A percentile compares a stretch with the other conserved stretches of the same genome.
Conservation (phyloP, 768 basidiomycete species). For the Naematelia aurantialba region DNA sequence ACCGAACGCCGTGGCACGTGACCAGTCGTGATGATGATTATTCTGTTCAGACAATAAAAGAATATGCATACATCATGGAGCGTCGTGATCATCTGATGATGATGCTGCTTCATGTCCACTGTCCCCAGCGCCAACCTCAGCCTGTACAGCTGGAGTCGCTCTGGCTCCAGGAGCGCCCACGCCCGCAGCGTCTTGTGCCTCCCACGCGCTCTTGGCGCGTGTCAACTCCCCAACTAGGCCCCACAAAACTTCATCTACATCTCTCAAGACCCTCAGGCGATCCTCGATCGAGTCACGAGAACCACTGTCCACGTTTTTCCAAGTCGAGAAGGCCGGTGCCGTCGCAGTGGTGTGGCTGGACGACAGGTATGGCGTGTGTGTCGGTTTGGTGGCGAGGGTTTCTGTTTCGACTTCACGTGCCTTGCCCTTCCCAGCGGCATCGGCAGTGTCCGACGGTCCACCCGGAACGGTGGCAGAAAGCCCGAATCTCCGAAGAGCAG, state of each 20-base stretch:
- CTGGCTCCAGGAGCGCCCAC: no score
- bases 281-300: slow-evolving; percentile 83
- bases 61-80: not conserved
- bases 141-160: no score
- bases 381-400: slow-evolving; percentile 11
- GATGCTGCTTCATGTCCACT: not conserved
- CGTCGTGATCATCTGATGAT: not conserved
- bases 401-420: not conserved
- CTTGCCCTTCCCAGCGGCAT: slow-evolving; percentile 21
- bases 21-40: no score
- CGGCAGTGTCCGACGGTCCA: not conserved
- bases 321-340: not conserved
- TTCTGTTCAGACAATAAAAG: not conserved
- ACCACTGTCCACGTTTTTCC: not conserved
- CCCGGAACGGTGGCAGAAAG: slow-evolving; percentile 1
- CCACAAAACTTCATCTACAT: slow-evolving; percentile 69
- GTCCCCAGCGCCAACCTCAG: slow-evolving; percentile 4
- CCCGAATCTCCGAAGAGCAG: slow-evolving; percentile 60
- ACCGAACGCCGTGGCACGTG: not conserved
- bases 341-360: slow-evolving; percentile 3
- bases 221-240: slow-evolving; percentile 75
- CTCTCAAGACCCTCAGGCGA: slow-evolving; percentile 70
- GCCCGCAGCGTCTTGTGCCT: slow-evolving; percentile 9
- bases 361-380: slow-evolving; percentile 14
- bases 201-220: slow-evolving; percentile 60